phyloP scores from a whole-genome alignment of 495 filamentous ascomycete species.

The Pyrenula massariospora region DNA sequence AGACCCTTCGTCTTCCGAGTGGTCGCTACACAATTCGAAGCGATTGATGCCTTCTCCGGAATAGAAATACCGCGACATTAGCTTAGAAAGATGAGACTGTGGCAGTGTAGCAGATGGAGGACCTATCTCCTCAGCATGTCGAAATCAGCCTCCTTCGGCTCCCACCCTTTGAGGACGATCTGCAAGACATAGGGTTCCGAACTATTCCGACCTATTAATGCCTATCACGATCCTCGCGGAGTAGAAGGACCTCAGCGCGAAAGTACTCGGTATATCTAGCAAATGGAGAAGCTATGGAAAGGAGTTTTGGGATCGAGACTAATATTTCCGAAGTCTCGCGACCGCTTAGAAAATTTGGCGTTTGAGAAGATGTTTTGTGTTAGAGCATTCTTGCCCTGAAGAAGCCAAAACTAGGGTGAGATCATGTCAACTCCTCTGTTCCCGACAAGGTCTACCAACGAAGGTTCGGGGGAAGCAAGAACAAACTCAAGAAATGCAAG shows the following conservation, averaged over 20 bases:
- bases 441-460: not conserved
- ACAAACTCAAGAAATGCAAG: not conserved
- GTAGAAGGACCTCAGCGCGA: not conserved
- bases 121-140: not conserved
- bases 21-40: not conserved
- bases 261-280: not conserved
- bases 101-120: not conserved
- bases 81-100: not conserved
- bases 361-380: not conserved
- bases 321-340: not conserved
- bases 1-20: not conserved
- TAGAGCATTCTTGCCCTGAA: not conserved
- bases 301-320: not conserved
- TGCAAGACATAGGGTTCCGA: not conserved
- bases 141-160: not conserved
- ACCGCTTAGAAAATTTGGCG: not conserved
- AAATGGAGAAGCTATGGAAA: not conserved
- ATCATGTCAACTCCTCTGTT: not conserved
- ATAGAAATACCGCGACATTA: not conserved
- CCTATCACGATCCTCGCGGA: not conserved
- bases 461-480: not conserved
- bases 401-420: not conserved
- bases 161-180: not conserved
- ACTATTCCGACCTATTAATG: not conserved
- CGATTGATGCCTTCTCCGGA: not conserved